These are phyloP conservation scores for Penicillium fimorum DNA, from an alignment of 495 filamentous ascomycete species.

Conservation along the genomic window DNA sequence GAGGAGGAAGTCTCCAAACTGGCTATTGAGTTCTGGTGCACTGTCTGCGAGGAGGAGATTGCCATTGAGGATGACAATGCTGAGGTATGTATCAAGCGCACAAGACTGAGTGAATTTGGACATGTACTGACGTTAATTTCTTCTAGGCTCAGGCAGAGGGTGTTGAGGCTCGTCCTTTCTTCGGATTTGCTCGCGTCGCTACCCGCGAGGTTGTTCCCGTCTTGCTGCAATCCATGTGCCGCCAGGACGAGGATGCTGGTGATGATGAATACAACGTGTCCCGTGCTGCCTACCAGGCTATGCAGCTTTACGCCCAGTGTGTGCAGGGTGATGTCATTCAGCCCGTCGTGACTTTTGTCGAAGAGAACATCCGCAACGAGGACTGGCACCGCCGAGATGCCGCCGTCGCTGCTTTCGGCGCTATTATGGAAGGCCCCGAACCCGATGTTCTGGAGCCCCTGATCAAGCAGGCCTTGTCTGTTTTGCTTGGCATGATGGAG, in stretches of 20 bases:
- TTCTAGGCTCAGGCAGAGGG: constrained; percentile 62
- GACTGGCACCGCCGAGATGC: constrained; percentile 94
- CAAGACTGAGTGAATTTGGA: neutral
- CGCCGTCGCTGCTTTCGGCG: constrained; percentile 95
- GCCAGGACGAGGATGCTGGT: constrained; percentile 93
- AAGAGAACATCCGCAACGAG: constrained; percentile 81
- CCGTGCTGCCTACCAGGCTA: constrained; percentile 92
- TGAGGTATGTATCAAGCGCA: constrained; percentile 54
- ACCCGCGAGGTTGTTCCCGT: constrained; percentile 91
- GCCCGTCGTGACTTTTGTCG: constrained; percentile 85
- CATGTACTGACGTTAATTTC: constrained; percentile 7
- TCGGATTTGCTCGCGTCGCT: constrained; percentile 87
- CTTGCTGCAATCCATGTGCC: constrained; percentile 80
- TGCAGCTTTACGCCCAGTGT: constrained; percentile 91
- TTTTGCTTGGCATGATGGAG: constrained; percentile 94
- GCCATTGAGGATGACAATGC: constrained; percentile 95
- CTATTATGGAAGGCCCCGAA: constrained; percentile 97
- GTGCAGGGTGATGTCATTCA: constrained; percentile 77
- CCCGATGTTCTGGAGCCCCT: constrained; percentile 83
- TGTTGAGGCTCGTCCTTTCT: constrained; percentile 78
- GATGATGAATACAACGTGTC: constrained; percentile 98
- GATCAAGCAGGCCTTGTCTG: constrained; percentile 88
- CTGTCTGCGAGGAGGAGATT: constrained; percentile 97
- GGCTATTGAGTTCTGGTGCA: constrained; percentile 99
- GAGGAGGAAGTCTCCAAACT: constrained; percentile 98